Conservation (phyloP, 495 filamentous ascomycete genomes). For the Penicillium tannophilum region DNA sequence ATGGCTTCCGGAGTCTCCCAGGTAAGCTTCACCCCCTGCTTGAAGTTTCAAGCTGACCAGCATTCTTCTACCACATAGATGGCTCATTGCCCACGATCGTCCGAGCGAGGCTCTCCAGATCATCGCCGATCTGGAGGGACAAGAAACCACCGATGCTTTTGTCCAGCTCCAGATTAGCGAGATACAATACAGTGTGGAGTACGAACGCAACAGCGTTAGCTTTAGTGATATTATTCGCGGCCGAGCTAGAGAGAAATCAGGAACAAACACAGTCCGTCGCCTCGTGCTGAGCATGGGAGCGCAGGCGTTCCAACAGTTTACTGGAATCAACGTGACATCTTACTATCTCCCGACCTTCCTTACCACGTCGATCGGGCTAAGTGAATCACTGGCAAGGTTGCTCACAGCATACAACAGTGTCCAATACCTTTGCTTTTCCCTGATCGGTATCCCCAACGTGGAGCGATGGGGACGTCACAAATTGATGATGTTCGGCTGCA, state of each 20-base stretch:
- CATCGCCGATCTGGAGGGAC: constrained; percentile 48
- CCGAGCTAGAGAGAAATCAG: constrained; percentile 24
- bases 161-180: constrained; percentile 12
- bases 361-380: constrained; percentile 15
- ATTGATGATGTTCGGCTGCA: constrained; percentile 42
- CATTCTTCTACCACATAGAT: constrained; percentile 20
- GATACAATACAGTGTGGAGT: constrained; percentile 17
- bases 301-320: constrained; percentile 52
- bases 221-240: constrained; percentile 25
- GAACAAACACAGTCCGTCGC: constrained; percentile 42
- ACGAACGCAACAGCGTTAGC: constrained; percentile 2
- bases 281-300: constrained; percentile 45
- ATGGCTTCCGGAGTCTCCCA: constrained; percentile 38
- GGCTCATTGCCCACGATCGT: constrained; percentile 23
- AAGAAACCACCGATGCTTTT: constrained; percentile 7
- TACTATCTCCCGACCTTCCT: constrained; percentile 34
- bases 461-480: constrained; percentile 41
- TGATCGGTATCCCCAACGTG: constrained; percentile 47
- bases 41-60: not conserved
- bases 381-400: constrained; percentile 28
- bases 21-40: not conserved
- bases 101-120: constrained; percentile 16
- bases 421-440: constrained; percentile 36
- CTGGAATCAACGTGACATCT: constrained; percentile 27
- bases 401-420: constrained; percentile 40